Conservation (phyloP, 345 rosid genomes). For the Populus euphratica region DNA sequence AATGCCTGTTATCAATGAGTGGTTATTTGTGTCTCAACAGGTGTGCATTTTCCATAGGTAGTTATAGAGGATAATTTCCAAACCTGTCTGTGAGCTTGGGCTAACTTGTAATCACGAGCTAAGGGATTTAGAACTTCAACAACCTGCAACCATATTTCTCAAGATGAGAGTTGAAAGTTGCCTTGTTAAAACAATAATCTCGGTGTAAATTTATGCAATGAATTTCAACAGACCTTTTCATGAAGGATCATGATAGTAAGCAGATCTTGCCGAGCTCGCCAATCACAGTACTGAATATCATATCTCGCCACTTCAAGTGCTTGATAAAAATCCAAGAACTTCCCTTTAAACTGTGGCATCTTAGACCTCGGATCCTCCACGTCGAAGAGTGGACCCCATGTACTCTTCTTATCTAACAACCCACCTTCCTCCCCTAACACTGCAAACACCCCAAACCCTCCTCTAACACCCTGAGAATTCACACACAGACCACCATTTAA, state of each 20-base stretch:
- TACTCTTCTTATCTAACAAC: slow-evolving; percentile 62
- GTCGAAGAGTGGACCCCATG: slow-evolving; percentile 71
- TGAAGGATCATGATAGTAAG: slow-evolving; percentile 89
- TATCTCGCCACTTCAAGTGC: slow-evolving; percentile 90
- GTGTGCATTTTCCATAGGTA: neutral
- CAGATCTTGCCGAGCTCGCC: slow-evolving; percentile 98
- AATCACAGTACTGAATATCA: slow-evolving; percentile 87
- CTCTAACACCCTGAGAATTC: slow-evolving; percentile 54
- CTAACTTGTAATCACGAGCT: slow-evolving; percentile 91
- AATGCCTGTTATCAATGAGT: neutral
- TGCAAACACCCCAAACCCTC: slow-evolving; percentile 70
- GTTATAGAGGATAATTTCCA: slow-evolving; percentile 1
- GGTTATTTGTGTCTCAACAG: neutral
- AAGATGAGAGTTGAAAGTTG: slow-evolving; percentile 14
- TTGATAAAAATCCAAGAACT: slow-evolving; percentile 78
- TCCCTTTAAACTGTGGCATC: slow-evolving; percentile 75
- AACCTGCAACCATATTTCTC: slow-evolving; percentile 43
- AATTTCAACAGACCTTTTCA: slow-evolving; percentile 59
- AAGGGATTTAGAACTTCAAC: slow-evolving; percentile 95
- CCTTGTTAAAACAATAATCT: neutral
- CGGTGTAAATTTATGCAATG: neutral
- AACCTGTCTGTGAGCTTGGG: slow-evolving; percentile 87
- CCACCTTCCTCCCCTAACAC: slow-evolving; percentile 70
- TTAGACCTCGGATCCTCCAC: slow-evolving; percentile 96
- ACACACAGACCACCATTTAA: slow-evolving; percentile 10